Percentiles rank a stretch among this genome's conserved stretches.
These are phyloP conservation scores for Pichia sp. DNA, from an alignment of 1,139 yeast species.

Conservation along the genomic window DNA sequence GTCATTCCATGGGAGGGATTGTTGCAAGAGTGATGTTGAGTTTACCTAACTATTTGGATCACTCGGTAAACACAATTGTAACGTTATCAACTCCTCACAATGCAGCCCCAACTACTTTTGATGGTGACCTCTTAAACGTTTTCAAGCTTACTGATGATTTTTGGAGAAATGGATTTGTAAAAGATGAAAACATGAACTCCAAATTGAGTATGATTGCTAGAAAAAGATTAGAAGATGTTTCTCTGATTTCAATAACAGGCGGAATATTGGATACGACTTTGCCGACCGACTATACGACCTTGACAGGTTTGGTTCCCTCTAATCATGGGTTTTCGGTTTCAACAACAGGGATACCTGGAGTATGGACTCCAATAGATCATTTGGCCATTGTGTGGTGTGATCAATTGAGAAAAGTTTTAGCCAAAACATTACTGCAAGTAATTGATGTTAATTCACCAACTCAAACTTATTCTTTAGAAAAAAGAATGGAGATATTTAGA, in stretches of 20 bases:
- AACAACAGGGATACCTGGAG: conserved; percentile 82
- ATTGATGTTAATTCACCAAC: conserved; percentile 42
- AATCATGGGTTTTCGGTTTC: conserved; percentile 78
- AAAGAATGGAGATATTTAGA: conserved; percentile 57
- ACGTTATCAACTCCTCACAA: conserved; percentile 93
- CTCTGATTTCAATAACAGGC: conserved; percentile 82
- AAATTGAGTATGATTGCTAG: conserved; percentile 35
- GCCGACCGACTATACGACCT: conserved; percentile 89
- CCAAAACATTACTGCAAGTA: conserved; percentile 55
- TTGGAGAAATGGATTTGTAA: conserved; percentile 63
- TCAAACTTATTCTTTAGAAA: conserved; percentile 46
- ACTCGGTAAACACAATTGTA: conserved; percentile 75
- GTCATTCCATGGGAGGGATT: conserved; percentile 97
- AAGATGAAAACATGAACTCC: conserved; percentile 17
- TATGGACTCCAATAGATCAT: conserved; percentile 95
- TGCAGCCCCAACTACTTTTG: conserved; percentile 93
- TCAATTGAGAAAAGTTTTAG: conserved; percentile 66
- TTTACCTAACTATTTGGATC: conserved; percentile 65
- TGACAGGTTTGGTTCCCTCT: conserved; percentile 68
- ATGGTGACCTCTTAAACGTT: conserved; percentile 73
- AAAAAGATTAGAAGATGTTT: conserved; percentile 43
- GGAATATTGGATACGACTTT: conserved; percentile 75
- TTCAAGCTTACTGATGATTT: conserved; percentile 73
- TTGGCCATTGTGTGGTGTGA: conserved; percentile 97
- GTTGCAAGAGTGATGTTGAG: conserved; percentile 81